Evolutionary conservation across 306 rosid genomes (phyloP).

Genomic region (Cercis canadensis): DNA sequence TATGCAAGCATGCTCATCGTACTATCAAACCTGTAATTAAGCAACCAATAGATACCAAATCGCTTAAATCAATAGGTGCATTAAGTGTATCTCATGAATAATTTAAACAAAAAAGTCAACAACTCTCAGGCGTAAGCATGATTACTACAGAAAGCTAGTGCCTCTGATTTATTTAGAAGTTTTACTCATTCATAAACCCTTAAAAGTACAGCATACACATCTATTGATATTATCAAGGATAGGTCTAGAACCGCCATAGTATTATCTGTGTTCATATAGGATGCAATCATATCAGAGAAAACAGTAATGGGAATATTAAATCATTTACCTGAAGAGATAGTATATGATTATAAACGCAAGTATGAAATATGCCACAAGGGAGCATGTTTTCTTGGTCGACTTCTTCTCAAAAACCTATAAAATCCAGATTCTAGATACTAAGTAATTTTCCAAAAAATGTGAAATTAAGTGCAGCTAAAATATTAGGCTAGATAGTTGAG

Average conservation of each 20-base stretch:
- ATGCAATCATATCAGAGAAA: conserved; percentile 17
- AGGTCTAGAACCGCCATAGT: conserved; percentile 5
- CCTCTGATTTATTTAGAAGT: neutral
- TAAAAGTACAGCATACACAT: conserved; percentile 4
- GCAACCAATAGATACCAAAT: too few relatives aligned
- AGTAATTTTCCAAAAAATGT: conserved; percentile 34
- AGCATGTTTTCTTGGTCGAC: conserved; percentile 71
- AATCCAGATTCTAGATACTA: conserved; percentile 33
- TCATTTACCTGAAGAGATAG: conserved; percentile 76
- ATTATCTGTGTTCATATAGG: neutral
- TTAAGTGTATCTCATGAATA: neutral
- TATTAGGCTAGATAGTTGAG: conserved; percentile 16
- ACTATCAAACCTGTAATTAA: neutral
- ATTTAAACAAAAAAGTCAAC: conserved; percentile 19
- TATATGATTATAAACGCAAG: conserved; percentile 65
- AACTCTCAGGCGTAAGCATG: neutral
- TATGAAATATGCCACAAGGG: conserved; percentile 71
- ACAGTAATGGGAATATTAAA: conserved; percentile 12
- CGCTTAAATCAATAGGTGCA: neutral
- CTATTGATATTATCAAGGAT: neutral
- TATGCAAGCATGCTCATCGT: neutral
- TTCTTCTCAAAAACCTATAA: conserved; percentile 90
- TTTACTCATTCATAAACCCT: neutral
- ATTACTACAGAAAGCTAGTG: neutral
- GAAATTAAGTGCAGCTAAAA: conserved; percentile 23